Conservation (phyloP, 306 rosid genomes). For the Dalbergia cochinchinensis region DNA sequence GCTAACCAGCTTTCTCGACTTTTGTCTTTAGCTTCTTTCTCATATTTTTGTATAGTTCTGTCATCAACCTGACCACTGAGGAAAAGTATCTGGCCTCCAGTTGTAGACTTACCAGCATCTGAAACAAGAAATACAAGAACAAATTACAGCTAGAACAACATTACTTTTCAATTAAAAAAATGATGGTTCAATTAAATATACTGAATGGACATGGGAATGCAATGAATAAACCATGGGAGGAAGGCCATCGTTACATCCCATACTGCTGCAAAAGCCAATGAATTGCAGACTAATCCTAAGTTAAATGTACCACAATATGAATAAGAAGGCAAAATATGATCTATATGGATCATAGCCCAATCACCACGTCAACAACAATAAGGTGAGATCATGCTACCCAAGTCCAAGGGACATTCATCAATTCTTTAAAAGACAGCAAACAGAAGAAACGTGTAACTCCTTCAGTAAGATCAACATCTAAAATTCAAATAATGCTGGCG, state of each 20-base stretch:
- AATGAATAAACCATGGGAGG: slow-evolving; percentile 4
- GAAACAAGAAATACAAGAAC: slow-evolving; percentile 37
- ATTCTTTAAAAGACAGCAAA: slow-evolving; percentile 2
- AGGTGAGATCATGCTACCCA: slow-evolving; percentile 3
- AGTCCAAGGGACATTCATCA: background rate
- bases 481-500: slow-evolving; percentile 4
- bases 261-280: slow-evolving; percentile 21
- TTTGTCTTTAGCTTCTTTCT: slow-evolving; percentile 98
- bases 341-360: slow-evolving; percentile 25
- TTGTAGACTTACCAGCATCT: slow-evolving; percentile 99
- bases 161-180: background rate
- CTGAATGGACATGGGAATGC: background rate
- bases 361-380: slow-evolving; percentile 28
- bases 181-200: background rate
- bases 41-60: slow-evolving; percentile 95
- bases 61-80: slow-evolving; percentile 98
- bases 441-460: slow-evolving; percentile 30
- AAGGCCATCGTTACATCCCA: background rate
- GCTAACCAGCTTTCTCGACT: slow-evolving; percentile 99
- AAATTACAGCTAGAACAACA: slow-evolving; percentile 30
- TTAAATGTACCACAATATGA: slow-evolving; percentile 4
- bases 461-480: slow-evolving; percentile 28
- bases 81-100: slow-evolving; percentile 99
- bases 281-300: background rate
- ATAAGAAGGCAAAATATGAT: slow-evolving; percentile 6